phyloP scores from a whole-genome alignment of 2,329 filamentous ascomycete species.

The Ophiostoma ips region DNA sequence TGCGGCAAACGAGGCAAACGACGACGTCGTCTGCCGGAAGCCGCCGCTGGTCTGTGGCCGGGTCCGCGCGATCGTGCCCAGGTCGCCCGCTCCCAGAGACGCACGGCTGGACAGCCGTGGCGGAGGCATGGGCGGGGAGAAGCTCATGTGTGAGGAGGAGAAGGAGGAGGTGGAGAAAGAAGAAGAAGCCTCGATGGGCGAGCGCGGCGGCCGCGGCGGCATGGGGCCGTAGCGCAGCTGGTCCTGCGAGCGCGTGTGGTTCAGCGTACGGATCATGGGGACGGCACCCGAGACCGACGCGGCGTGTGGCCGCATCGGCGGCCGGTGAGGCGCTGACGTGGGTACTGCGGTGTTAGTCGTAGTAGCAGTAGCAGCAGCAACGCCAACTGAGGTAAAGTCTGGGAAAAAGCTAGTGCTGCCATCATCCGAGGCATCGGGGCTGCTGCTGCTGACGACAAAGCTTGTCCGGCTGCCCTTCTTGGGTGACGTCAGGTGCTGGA shows the following conservation, averaged over 20 bases:
- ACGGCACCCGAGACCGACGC: slow-evolving; percentile 13
- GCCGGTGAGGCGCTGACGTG: slow-evolving; percentile 12
- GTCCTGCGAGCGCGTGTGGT: slow-evolving; percentile 35
- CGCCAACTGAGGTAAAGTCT: slow-evolving; percentile 32
- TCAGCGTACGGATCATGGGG: slow-evolving; percentile 20
- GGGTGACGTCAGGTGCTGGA: slow-evolving; percentile 50
- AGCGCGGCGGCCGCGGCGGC: slow-evolving; percentile 37
- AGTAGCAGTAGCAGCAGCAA: slow-evolving; percentile 15
- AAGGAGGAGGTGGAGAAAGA: slow-evolving; percentile 23
- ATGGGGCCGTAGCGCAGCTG: slow-evolving; percentile 26
- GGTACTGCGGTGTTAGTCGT: slow-evolving; percentile 1
- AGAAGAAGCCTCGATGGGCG: slow-evolving; percentile 24
- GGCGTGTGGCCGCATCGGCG: slow-evolving; percentile 19
- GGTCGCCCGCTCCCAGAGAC: slow-evolving; percentile 30
- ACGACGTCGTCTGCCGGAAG: slow-evolving; percentile 23
- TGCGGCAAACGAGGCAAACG: neutral
- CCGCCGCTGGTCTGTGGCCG: slow-evolving; percentile 31
- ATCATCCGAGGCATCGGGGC: neutral
- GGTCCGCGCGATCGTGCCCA: slow-evolving; percentile 21
- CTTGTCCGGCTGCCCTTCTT: slow-evolving; percentile 22
- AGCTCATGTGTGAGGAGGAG: slow-evolving; percentile 18
- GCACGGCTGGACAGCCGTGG: slow-evolving; percentile 42
- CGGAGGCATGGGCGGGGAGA: slow-evolving; percentile 30
- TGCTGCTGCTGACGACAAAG: too few species aligned
- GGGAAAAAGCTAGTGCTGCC: slow-evolving; percentile 28